Conservation (phyloP, 805 yeast genomes). For the Yarrowia keelungensis region DNA sequence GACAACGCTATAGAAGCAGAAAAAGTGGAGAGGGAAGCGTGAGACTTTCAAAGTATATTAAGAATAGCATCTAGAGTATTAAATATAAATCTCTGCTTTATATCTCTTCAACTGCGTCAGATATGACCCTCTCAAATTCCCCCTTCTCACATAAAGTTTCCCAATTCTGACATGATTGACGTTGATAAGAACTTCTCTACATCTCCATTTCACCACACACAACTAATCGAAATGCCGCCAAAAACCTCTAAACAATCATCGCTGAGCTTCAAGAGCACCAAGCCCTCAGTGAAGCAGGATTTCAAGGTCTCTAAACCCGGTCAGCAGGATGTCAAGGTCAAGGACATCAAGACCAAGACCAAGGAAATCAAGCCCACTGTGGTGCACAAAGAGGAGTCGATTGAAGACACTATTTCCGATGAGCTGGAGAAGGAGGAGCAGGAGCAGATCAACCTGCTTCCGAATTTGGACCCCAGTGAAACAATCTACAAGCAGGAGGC, state of each 20-base stretch:
- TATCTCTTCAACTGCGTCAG: no score
- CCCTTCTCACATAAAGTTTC: background rate
- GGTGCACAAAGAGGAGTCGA: background rate
- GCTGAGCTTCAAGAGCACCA: slow-evolving; percentile 19
- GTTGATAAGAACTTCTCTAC: slow-evolving; percentile 4
- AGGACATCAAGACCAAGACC: background rate
- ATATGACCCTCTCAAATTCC: background rate
- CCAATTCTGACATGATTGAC: slow-evolving; percentile 2
- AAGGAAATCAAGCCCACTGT: background rate
- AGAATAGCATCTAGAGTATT: no score
- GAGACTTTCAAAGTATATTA: no score
- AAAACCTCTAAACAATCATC: slow-evolving; percentile 13
- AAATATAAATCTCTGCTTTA: no score
- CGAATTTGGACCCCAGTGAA: slow-evolving; percentile 9
- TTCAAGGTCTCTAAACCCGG: slow-evolving; percentile 4
- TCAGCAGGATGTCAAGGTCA: slow-evolving; percentile 3
- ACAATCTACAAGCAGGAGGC: background rate
- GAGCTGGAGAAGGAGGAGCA: slow-evolving; percentile 9
- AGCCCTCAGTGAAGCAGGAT: background rate
- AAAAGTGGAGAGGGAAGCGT: no score
- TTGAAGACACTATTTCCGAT: slow-evolving; percentile 9
- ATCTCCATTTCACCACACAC: background rate
- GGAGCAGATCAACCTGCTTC: background rate
- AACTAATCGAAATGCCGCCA: background rate
- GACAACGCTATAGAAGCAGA: background rate